phyloP scores from a whole-genome alignment of 2,329 filamentous ascomycete genomes.

The Pleoardoris graminearum region DNA sequence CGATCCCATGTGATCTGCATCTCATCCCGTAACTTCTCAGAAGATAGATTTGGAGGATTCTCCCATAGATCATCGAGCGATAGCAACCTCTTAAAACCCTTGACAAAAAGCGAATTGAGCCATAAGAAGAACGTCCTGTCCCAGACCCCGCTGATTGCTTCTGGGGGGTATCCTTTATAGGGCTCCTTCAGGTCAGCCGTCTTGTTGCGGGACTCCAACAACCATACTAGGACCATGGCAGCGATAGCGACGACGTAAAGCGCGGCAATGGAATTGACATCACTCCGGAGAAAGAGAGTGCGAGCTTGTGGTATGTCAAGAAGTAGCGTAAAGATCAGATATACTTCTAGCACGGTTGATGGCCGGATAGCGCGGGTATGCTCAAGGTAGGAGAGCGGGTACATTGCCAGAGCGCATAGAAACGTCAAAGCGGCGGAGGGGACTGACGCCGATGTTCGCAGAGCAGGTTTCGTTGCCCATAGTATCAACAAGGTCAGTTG shows the following conservation, averaged over 20 bases:
- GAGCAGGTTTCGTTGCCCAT: constrained; percentile 9
- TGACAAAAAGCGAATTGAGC: constrained; percentile 7
- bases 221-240: constrained; percentile 7
- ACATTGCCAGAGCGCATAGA: constrained; percentile 8
- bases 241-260: constrained; percentile 4
- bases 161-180: constrained; percentile 8
- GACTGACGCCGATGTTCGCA: constrained; percentile 6
- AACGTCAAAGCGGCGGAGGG: constrained; percentile 9
- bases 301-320: constrained; percentile 10
- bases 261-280: constrained; percentile 8
- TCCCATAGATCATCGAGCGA: constrained; percentile 11
- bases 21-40: constrained; percentile 9
- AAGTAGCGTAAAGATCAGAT: constrained; percentile 7
- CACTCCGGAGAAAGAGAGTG: constrained; percentile 7
- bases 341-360: constrained; percentile 9
- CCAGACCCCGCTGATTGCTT: constrained; percentile 8
- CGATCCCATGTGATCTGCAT: constrained; percentile 9
- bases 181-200: constrained; percentile 8
- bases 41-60: constrained; percentile 11
- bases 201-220: constrained; percentile 5
- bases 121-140: constrained; percentile 8
- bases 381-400: constrained; percentile 10
- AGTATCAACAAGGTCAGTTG: constrained; percentile 8
- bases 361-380: constrained; percentile 10
- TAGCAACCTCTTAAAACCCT: constrained; percentile 9